phyloP scores from a whole-genome alignment of 2,329 filamentous ascomycete genomes.

The Penicillium sp. region DNA sequence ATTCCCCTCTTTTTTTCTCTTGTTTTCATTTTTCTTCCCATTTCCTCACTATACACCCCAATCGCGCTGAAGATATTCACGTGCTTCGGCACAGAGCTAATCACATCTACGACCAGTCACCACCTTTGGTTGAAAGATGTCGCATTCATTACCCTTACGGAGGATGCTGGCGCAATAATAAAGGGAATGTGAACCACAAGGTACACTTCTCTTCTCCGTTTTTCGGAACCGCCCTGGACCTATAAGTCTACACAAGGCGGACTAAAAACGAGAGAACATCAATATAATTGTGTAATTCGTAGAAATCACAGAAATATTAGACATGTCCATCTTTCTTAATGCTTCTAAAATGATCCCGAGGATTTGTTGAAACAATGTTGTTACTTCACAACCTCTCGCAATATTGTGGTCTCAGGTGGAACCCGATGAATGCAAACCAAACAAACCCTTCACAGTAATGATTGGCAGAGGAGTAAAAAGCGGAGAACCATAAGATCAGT shows the following conservation, averaged over 20 bases:
- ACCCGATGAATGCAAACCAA: not conserved
- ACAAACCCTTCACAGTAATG: not conserved
- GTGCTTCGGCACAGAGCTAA: constrained; percentile 53
- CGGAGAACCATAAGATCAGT: no score
- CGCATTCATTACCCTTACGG: constrained; percentile 32
- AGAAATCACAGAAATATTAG: not conserved
- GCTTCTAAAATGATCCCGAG: no score
- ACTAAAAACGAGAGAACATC: constrained; percentile 59
- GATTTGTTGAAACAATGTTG: no score
- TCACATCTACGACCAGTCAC: constrained; percentile 49
- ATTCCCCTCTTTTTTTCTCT: constrained; percentile 14
- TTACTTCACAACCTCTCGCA: no score
- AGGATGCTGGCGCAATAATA: constrained; percentile 51
- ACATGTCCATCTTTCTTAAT: no score
- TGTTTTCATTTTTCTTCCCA: not conserved
- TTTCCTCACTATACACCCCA: not conserved
- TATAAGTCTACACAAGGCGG: constrained; percentile 52
- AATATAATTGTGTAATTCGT: not conserved
- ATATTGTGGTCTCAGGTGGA: not conserved
- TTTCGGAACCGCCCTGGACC: constrained; percentile 54
- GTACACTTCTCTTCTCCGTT: constrained; percentile 45
- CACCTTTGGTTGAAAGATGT: constrained; percentile 53
- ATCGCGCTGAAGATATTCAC: constrained; percentile 30
- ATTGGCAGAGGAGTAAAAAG: not conserved
- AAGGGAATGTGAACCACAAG: constrained; percentile 32